These are phyloP conservation scores for Silene uniflora DNA, from an alignment of 148 eudicot species.

Conservation along the genomic window DNA sequence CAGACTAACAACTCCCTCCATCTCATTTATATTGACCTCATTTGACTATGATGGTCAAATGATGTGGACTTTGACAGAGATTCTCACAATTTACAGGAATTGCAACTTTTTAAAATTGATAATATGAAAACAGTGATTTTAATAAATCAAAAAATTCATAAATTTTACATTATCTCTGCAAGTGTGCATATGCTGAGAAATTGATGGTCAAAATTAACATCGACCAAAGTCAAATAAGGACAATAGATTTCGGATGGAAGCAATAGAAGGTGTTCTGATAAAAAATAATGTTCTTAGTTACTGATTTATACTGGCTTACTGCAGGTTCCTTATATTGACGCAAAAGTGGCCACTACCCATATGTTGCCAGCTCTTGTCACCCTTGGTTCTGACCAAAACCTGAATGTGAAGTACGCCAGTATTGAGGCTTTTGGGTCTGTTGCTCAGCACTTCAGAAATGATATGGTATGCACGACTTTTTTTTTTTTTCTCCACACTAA, in stretches of 20 bases:
- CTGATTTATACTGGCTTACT: constrained; percentile 16
- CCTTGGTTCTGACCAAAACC: constrained; percentile 90
- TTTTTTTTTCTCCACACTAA: background rate
- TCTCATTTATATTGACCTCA: background rate
- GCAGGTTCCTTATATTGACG: constrained; percentile 87
- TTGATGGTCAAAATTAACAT: too few species aligned
- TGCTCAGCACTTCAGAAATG: constrained; percentile 90
- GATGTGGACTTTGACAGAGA: background rate
- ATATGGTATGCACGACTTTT: constrained; percentile 49
- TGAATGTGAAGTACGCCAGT: constrained; percentile 83
- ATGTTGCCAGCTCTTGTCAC: constrained; percentile 95
- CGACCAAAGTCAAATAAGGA: too few species aligned
- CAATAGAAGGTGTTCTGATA: background rate
- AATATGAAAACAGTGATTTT: too few species aligned
- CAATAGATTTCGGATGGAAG: too few species aligned
- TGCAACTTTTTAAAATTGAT: too few species aligned
- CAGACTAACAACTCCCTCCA: background rate
- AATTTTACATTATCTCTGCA: too few species aligned
- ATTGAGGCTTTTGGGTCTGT: constrained; percentile 97
- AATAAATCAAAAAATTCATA: too few species aligned
- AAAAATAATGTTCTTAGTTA: background rate
- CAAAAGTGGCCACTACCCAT: constrained; percentile 80
- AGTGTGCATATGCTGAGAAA: too few species aligned
- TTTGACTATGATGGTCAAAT: background rate
- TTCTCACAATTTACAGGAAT: too few species aligned